A percentile compares a stretch with the other conserved stretches of the same genome.
These are phyloP conservation scores for Jackrogersella minutella DNA, from an alignment of 495 filamentous ascomycete species.

Conservation along the genomic window DNA sequence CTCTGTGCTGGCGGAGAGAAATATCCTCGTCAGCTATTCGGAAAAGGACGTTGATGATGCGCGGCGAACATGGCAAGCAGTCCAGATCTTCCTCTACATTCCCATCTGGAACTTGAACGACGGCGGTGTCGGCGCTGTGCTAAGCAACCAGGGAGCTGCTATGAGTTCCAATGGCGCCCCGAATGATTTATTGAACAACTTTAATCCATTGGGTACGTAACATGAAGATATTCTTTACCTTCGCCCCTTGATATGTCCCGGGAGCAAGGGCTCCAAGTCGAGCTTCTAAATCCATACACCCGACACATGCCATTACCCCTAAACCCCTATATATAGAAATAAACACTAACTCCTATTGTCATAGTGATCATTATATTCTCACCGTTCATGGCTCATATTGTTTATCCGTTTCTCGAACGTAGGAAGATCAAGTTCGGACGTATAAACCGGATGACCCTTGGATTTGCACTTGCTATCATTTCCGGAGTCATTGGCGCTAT, in stretches of 20 bases:
- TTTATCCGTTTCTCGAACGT: constrained; percentile 68
- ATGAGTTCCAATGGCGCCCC: constrained; percentile 66
- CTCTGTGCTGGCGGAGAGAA: constrained; percentile 49
- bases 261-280: neutral
- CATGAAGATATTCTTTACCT: neutral
- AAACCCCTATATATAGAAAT: neutral
- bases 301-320: neutral
- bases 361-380: constrained; percentile 67
- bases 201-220: constrained; percentile 62
- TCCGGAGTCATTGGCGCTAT: constrained; percentile 62
- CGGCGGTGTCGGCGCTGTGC: constrained; percentile 55
- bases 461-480: constrained; percentile 66
- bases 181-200: constrained; percentile 70
- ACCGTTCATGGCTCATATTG: constrained; percentile 64
- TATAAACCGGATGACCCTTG: constrained; percentile 71
- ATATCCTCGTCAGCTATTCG: constrained; percentile 52
- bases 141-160: constrained; percentile 57
- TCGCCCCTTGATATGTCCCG: neutral
- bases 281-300: neutral
- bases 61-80: constrained; percentile 56
- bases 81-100: constrained; percentile 63
- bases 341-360: neutral
- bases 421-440: constrained; percentile 65
- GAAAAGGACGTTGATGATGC: constrained; percentile 61
- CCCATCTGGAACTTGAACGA: constrained; percentile 62